phyloP scores from a whole-genome alignment of 1,139 yeast species.

The Casaregolazyma suthepensis region DNA sequence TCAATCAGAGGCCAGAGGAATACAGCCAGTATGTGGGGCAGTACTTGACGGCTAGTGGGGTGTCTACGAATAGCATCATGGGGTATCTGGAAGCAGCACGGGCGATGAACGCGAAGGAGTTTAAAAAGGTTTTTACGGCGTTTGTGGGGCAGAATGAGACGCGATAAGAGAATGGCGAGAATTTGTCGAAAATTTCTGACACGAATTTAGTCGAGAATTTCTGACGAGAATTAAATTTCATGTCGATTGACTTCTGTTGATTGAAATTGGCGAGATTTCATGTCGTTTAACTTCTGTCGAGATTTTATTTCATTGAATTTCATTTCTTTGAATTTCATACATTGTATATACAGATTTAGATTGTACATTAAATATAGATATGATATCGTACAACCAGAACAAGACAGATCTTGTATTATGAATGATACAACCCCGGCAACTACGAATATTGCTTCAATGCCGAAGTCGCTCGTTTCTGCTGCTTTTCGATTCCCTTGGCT shows the following conservation, averaged over 20 bases:
- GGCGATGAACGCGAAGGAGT: conserved; percentile 24
- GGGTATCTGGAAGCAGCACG: conserved; percentile 26
- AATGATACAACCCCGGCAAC: neutral
- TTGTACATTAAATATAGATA: neutral
- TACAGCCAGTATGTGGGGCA: conserved; percentile 25
- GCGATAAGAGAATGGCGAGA: neutral
- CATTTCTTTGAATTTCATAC: too few relatives aligned
- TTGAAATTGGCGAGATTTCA: too few relatives aligned
- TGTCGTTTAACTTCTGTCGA: too few relatives aligned
- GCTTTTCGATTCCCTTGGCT: conserved; percentile 39
- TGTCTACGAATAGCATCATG: conserved; percentile 24
- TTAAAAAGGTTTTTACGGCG: conserved; percentile 26
- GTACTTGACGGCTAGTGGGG: conserved; percentile 29
- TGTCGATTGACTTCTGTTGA: too few relatives aligned
- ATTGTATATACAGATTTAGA: conserved; percentile 3
- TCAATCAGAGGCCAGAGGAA: conserved; percentile 30
- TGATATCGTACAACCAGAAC: neutral
- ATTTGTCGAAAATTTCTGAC: too few relatives aligned
- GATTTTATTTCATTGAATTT: too few relatives aligned
- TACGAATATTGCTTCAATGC: conserved; percentile 29
- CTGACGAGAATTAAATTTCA: too few relatives aligned
- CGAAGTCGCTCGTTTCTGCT: conserved; percentile 26
- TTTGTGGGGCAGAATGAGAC: conserved; percentile 17
- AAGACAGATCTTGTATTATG: neutral
- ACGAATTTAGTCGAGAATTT: too few relatives aligned